A percentile compares a stretch with the other conserved stretches of the same genome.
Conservation (phyloP, 148 eudicot genomes). For the Vaccinium macrocarpon region DNA sequence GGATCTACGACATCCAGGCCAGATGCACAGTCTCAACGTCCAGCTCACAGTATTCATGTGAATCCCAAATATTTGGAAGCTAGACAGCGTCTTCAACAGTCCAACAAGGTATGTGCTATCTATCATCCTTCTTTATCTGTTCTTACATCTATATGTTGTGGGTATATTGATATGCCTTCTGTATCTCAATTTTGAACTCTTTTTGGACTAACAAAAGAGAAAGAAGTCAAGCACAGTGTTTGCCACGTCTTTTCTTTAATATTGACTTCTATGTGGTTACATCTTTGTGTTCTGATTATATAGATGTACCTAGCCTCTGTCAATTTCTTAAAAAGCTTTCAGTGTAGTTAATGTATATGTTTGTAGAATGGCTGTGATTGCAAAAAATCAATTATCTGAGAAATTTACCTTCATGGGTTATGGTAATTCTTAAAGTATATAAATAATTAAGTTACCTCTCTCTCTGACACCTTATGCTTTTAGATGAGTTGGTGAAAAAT, state of each 20-base stretch:
- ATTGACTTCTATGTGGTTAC: background rate
- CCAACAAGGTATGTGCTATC: conserved; percentile 54
- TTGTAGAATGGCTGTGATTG: background rate
- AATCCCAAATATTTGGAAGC: conserved; percentile 96
- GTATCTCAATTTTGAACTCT: background rate
- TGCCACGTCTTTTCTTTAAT: background rate
- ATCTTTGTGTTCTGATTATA: background rate
- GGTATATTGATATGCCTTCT: background rate
- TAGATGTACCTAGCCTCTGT: background rate
- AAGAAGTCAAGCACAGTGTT: background rate
- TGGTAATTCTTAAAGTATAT: background rate
- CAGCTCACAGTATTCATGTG: conserved; percentile 82
- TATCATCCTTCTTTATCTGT: background rate
- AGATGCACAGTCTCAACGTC: conserved; percentile 68
- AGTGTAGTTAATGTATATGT: background rate
- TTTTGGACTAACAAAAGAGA: background rate
- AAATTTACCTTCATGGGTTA: background rate
- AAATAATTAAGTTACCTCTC: too few species aligned
- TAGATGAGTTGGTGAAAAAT: too few species aligned
- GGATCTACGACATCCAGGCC: conserved; percentile 52
- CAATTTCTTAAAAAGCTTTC: background rate
- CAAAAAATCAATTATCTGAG: background rate
- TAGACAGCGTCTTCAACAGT: conserved; percentile 83
- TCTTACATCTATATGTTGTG: background rate
- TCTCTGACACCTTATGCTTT: too few species aligned